Evolutionary conservation across 164 flowering plant genomes (phyloP), one percentile per base, ranked within the genome.

Genomic region (Stephania japonica): DNA sequence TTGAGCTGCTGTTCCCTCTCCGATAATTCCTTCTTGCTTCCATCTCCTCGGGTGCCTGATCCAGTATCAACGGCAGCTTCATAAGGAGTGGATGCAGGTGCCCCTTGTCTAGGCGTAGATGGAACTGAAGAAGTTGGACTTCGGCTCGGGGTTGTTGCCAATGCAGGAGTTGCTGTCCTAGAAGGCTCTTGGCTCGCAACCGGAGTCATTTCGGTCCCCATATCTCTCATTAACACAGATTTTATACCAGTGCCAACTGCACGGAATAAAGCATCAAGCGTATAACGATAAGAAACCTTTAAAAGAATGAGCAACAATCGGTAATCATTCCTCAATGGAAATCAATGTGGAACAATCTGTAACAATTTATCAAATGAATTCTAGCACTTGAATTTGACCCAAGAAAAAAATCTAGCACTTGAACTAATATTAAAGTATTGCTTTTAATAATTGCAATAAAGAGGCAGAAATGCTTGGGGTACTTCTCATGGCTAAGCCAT

Each of bases 191-290:
- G 97, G 76, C 98, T 93, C 10, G 98, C 90, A 73, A 88, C 79
- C 26, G 97, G 98, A 38, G 97, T 93, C 98, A 93, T 93, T 83
- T 93, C 98, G 70, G 97, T 93, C 41, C 98, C 98, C 98, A 93
- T 93, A 72, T 93, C 98, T 83, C 98, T 93, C 97, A 93, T 91
- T 25, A 91, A 90, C 32, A 93, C 93, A 23, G 98, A 93, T 70
- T 94, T 85, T 27, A 89, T 91, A 63, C 89, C 89, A 61, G 93
- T 90, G 23, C 91, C 88, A 78, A 86, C 73, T 44, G 67, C 88
- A 82, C 71, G 93, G 38, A 79, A 59, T 59, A 5, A 59, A 59
- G 24, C 64, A 59, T 59, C 64, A 59, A 8, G 4, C 9, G 5
- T 24, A 19, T 59, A 59, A 16, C 9, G 23, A 59, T 59, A 24